Base-by-base conservation (phyloP, 495 filamentous ascomycete species). In the Xylaria scruposa region DNA sequence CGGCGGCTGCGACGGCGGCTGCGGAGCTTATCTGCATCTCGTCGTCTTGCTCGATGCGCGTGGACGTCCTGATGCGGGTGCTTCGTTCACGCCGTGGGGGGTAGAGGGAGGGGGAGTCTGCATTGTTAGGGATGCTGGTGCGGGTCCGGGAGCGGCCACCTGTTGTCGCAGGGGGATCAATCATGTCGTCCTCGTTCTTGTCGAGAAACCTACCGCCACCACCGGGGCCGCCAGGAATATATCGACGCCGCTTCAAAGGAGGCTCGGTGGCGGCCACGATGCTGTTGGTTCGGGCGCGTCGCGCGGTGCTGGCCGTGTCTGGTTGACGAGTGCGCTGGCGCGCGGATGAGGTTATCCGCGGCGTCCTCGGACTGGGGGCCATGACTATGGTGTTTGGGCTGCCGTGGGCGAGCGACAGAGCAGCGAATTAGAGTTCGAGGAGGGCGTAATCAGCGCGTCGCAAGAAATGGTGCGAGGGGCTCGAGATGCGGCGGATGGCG, bases 1-100 rank as follows among this genome's bases (percentile, higher is more conserved):
- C 88, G 31, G 94, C 94, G 47, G 93, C 92, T 5, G 92, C 91
- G 24, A 93, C 93, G 10, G 94, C 93, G 31, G 94, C 94, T 26
- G 94, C 93, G 21, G 93, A 95, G 74, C 89, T 92, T 70, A 91
- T 85, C 66, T 84, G 85, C 79, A 94, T 82, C 74, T 85, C 86
- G 71, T 88, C 81, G 40, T 79, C 78, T 29, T 81, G 79, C 31
- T 85, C 82, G 31, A 81, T 78, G 72, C 83, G 84, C 7, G 83
- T 80, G 47, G 83, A 82, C 19, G 85, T 86, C 51, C 88, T 82
- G 5, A 85, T 85, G 38, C 85, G 81, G 21, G 85, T 86, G 69
- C 87, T 89, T 68, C 86, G 84, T 77, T 85, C 84, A 76, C 84
- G 81, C 71, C 84, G 79, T 44, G 70, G 68, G 54, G 83, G 81